Evolutionary conservation across 306 rosid genomes (phyloP).

Genomic region (Castanea sativa): DNA sequence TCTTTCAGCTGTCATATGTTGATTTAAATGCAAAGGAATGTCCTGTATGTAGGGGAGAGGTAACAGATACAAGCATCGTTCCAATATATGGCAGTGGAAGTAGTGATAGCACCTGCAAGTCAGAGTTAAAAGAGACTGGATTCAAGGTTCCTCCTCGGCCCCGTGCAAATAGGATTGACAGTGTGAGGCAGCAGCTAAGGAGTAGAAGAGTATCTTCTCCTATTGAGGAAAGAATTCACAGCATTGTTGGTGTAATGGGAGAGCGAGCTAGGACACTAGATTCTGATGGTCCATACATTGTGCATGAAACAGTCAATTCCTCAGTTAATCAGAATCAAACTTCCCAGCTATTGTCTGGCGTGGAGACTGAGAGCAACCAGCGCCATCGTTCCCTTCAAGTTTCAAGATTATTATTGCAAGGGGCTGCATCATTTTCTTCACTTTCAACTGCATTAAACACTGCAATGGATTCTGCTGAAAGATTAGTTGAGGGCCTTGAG

Average conservation of each 20-base stretch:
- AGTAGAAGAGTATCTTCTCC: conserved; percentile 39
- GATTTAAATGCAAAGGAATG: conserved; percentile 61
- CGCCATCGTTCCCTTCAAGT: conserved; percentile 30
- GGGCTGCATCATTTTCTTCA: conserved; percentile 60
- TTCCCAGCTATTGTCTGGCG: conserved; percentile 19
- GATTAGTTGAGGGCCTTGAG: conserved; percentile 63
- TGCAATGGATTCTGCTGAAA: conserved; percentile 60
- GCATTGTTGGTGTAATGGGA: conserved; percentile 42
- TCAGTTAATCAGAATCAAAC: conserved; percentile 19
- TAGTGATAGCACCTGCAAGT: conserved; percentile 10
- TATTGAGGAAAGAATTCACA: conserved; percentile 48
- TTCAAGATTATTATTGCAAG: conserved; percentile 50
- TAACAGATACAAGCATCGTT: conserved; percentile 41
- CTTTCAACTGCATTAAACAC: conserved; percentile 65
- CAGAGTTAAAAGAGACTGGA: conserved; percentile 27
- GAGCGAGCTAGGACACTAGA: conserved; percentile 35
- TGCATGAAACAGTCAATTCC: conserved; percentile 29
- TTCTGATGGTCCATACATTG: conserved; percentile 11
- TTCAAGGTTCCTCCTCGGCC: conserved; percentile 60
- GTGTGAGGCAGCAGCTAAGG: conserved; percentile 47
- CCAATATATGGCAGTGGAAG: conserved; percentile 63
- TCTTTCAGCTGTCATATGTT: conserved; percentile 47
- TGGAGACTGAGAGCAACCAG: conserved; percentile 26
- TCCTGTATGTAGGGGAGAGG: conserved; percentile 70
- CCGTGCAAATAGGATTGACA: conserved; percentile 52